Base-by-base conservation (phyloP, 75 land plant species). In the Selaginella moellendorffii region DNA sequence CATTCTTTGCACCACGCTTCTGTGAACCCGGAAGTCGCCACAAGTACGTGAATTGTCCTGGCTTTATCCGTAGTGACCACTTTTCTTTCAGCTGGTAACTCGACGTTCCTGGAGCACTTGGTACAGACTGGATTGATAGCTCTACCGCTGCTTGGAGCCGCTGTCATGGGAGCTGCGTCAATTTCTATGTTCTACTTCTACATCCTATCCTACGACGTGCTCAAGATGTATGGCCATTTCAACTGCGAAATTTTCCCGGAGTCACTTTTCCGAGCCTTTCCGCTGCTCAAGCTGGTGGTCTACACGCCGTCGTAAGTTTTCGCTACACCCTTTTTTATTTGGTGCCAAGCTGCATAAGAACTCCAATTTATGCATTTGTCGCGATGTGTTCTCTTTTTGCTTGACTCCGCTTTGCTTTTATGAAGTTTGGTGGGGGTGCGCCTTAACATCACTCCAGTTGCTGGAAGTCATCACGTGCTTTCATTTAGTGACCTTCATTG, bases 241-340 rank as follows among this genome's bases (percentile, higher is more conserved):
- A 76, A 73, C 31, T 77, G 70, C 26, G 78, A 76, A 63, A 68
- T 76, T 46, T 69, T 76, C 21, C 76, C 78, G 0, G 10, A 20
- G 1, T 52, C 65, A 66, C 24, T 54, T 23, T 76, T 72, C 27
- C 42, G 22, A 1, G 9, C 19, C 36, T 68, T 73, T 23, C 77
- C 78, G 1, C 24, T 60, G 1, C 62, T 76, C 14, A 54, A 63
- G 53, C 62, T 61, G n/a, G 23, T 76, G 21, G 1, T 76, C 20
- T 53, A 26, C 29, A 76, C 78, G 8, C 70, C 70, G 29, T 68
- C 70, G 76, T 67, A 63, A 74, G 76, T 70, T 10, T 22, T 28
- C 29, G 25, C n/a, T 46, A 46, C 10, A 10, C 51, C 18, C 14
- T 10, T 18, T 10, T 10, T 46, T 46, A 10, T 46, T 46, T 18